A percentile compares a stretch with the other conserved stretches of the same genome.
These are phyloP conservation scores for Podaxis carcinomalis DNA, from an alignment of 768 basidiomycete species.

Conservation along the genomic window DNA sequence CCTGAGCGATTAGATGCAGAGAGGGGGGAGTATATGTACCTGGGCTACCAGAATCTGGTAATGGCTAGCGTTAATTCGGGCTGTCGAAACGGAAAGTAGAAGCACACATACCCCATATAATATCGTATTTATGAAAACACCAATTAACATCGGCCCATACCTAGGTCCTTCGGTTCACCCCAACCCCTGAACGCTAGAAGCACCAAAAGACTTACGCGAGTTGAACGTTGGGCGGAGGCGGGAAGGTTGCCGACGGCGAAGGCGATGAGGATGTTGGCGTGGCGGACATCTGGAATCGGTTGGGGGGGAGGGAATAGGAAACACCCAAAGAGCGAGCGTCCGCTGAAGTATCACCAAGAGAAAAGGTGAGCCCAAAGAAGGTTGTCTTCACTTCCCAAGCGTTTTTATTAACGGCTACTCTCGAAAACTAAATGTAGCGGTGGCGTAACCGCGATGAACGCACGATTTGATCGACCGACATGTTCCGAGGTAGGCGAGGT, in stretches of 20 bases:
- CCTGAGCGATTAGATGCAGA: not conserved
- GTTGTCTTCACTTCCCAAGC: not conserved
- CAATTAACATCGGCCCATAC: slow-evolving; percentile 43
- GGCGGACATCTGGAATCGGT: slow-evolving; percentile 7
- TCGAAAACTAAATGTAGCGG: slow-evolving; percentile 1
- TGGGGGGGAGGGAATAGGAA: not conserved
- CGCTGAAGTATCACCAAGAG: not conserved
- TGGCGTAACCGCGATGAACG: not conserved
- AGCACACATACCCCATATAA: slow-evolving; percentile 36
- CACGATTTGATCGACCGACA: not conserved
- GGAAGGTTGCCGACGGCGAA: not conserved
- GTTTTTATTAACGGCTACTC: not conserved
- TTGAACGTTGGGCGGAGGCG: slow-evolving; percentile 23
- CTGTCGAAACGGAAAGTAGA: not conserved
- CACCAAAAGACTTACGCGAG: slow-evolving; percentile 22
- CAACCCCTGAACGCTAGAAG: not conserved
- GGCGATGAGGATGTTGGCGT: not conserved
- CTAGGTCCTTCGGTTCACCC: slow-evolving; percentile 16
- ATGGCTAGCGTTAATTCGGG: not conserved
- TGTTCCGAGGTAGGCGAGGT: not conserved
- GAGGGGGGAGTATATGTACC: slow-evolving; percentile 17
- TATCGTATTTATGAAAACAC: slow-evolving; percentile 38
- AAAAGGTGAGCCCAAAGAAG: not conserved
- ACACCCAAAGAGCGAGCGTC: not conserved
- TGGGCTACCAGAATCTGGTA: slow-evolving; percentile 32